phyloP scores from a whole-genome alignment of 257 asterid genomes.

The Solanum etuberosum region DNA sequence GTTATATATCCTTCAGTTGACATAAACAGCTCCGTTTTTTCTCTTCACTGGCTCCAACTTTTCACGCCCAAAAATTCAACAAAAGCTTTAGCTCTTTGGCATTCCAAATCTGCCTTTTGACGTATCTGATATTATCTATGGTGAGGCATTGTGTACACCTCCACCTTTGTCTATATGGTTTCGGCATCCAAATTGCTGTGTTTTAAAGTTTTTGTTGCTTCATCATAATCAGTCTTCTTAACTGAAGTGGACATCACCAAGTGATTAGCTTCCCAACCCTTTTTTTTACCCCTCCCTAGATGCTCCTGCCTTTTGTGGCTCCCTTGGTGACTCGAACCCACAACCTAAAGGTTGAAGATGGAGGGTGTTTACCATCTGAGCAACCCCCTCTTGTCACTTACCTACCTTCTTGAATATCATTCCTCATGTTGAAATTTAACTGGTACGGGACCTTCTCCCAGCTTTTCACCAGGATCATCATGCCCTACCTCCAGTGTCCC shows the following conservation, averaged over 20 bases:
- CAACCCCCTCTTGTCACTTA: background rate
- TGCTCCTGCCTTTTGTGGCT: background rate
- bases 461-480: background rate
- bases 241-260: background rate
- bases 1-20: background rate
- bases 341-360: background rate
- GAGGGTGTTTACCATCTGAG: background rate
- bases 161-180: background rate
- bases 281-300: background rate
- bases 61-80: background rate
- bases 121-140: background rate
- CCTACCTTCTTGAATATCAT: background rate
- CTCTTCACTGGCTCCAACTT: background rate
- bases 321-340: background rate
- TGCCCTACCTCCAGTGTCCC: background rate
- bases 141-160: background rate
- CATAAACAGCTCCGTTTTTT: background rate
- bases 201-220: background rate
- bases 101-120: background rate
- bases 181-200: background rate
- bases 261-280: background rate
- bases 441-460: background rate
- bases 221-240: background rate
- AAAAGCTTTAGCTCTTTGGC: background rate
- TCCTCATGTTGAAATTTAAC: background rate